Evolutionary conservation across 306 rosid genomes (phyloP).

Genomic region (Cicer pinnatifidum): DNA sequence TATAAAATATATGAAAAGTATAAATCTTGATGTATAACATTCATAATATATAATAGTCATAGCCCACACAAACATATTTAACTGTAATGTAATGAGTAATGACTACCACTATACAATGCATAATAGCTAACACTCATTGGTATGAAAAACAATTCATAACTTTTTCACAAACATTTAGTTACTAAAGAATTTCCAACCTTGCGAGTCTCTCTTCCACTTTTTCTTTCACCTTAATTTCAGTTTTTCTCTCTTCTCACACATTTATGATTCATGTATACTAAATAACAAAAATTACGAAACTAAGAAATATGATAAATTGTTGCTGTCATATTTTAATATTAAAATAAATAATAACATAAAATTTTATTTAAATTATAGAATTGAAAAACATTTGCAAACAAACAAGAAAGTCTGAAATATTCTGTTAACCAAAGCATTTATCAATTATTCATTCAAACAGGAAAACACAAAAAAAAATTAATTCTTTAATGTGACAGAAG

Average conservation of each 20-base stretch:
- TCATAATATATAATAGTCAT: no score
- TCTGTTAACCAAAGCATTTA: constrained; percentile 4
- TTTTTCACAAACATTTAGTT: not conserved
- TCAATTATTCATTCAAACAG: not conserved
- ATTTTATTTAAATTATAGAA: not conserved
- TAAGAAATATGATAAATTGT: not conserved
- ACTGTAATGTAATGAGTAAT: no score
- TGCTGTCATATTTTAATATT: constrained; percentile 4
- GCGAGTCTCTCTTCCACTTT: constrained; percentile 1
- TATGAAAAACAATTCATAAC: not conserved
- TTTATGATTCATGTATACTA: not conserved
- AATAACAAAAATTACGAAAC: not conserved
- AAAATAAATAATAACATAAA: constrained; percentile 29
- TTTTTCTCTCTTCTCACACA: not conserved
- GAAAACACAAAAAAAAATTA: not conserved
- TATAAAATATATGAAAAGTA: no score
- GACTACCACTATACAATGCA: no score
- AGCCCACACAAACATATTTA: no score
- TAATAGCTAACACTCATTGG: not conserved
- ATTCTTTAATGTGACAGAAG: not conserved
- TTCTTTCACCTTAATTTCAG: not conserved
- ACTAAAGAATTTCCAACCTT: constrained; percentile 1
- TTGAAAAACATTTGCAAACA: constrained; percentile 13
- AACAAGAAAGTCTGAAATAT: not conserved
- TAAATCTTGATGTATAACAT: no score